Evolutionary conservation across 306 rosid genomes (phyloP), one percentile per base, ranked within the genome.

Genomic region (Malus sieversii): DNA sequence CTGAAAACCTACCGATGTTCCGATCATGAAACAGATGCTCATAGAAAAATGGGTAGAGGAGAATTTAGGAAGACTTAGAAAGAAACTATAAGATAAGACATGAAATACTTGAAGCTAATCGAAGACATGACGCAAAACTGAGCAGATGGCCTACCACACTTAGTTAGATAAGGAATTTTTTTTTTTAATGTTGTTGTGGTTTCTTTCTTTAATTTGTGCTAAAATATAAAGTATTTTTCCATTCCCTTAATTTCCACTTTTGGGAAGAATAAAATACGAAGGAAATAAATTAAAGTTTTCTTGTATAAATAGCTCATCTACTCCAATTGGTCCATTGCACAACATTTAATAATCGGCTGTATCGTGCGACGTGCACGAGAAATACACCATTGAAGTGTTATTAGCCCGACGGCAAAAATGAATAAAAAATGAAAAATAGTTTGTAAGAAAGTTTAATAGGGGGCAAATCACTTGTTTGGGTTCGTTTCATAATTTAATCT

Each of bases 291-390:
- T 23, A 23, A 38, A 58, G 55, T 51, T 23, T 25, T 73, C 42
- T 44, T 62, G 22, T 19, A 74, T 62, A 74, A 45, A 61, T 74
- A 74, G 44, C 42, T 45, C 70, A 62, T 44, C 77, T 46, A 48
- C 70, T 45, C 12, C 69, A 25, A 25, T 46, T 62, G 48, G 61
- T 45, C 61, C 77, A 29, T 44, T 62, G 58, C 44, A 14, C 19
- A 27, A 40, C 59, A 45, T 74, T 74, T 44, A 62, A 74, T 62
- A 44, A 62, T 62, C 70, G 77, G 70, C 46, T 45, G 22, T 35
- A 20, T 44, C 30, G 10, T 45, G 46, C 45, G 70, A 74, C 61
- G 38, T 1, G 32, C 70, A 62, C 70, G 70, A 62, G 70, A 62
- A 74, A 27, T 30, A 62, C 22, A 11, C 59, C n/a, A 6, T 33